These are phyloP conservation scores for Monosporozyma servazzii DNA, from an alignment of 805 yeast species.

Conservation along the genomic window DNA sequence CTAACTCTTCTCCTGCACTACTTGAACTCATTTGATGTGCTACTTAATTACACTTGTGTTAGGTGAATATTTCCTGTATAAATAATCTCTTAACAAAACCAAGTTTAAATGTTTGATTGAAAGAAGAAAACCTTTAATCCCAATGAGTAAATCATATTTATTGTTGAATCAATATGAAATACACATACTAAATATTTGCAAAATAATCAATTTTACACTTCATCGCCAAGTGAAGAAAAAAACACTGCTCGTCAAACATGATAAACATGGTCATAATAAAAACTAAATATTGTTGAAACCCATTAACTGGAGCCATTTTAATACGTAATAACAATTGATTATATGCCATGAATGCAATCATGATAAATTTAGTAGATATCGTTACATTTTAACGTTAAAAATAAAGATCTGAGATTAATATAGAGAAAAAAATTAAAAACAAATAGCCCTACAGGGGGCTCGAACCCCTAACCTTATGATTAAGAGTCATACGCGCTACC, in stretches of 20 bases:
- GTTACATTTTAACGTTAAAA: too few relatives aligned
- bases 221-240: not conserved
- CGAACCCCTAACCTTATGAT: slow-evolving; percentile 32
- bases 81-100: not conserved
- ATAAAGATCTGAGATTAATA: too few relatives aligned
- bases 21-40: not conserved
- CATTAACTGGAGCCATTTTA: too few relatives aligned
- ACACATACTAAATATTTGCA: not conserved
- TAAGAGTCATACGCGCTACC: slow-evolving; percentile 32
- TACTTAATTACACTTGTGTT: not conserved
- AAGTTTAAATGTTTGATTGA: too few relatives aligned
- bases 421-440: not conserved
- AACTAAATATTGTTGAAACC: not conserved
- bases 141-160: not conserved
- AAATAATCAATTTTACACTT: not conserved
- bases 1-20: not conserved
- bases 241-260: not conserved
- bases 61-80: not conserved
- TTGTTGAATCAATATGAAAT: not conserved
- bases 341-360: too few relatives aligned
- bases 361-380: too few relatives aligned
- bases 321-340: too few relatives aligned
- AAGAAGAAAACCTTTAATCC: not conserved
- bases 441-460: slow-evolving; percentile 31
- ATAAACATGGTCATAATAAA: not conserved